These are phyloP conservation scores for Linum trigynum DNA, from an alignment of 345 rosid genomes.

Conservation along the genomic window DNA sequence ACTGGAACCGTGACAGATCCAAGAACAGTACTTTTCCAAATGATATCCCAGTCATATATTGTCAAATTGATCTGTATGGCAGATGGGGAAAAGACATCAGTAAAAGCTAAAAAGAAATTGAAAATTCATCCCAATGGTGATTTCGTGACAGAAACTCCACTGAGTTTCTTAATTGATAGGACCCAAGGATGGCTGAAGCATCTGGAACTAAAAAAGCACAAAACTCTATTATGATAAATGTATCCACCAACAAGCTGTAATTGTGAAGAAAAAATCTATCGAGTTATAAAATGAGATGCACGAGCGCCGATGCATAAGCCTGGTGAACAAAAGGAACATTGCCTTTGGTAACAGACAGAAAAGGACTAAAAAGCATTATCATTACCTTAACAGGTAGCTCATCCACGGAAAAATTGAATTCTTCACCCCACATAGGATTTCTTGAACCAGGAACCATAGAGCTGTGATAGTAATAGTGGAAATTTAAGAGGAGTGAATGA, in stretches of 20 bases:
- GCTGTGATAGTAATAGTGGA: conserved; percentile 33
- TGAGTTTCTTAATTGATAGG: neutral
- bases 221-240: too few species aligned
- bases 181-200: neutral
- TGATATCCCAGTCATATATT: conserved; percentile 98
- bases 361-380: conserved; percentile 3
- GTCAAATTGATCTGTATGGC: conserved; percentile 70
- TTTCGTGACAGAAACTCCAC: neutral
- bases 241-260: neutral
- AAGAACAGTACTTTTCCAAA: conserved; percentile 97
- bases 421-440: conserved; percentile 99
- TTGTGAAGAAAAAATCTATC: too few species aligned
- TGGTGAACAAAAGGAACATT: neutral
- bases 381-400: conserved; percentile 86
- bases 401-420: conserved; percentile 80
- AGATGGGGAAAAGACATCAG: conserved; percentile 7
- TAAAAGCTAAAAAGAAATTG: neutral
- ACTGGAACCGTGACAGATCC: conserved; percentile 84
- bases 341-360: neutral
- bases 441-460: conserved; percentile 98
- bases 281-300: neutral
- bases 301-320: neutral
- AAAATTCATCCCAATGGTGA: neutral
- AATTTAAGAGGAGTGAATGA: neutral
- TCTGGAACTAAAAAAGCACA: neutral